These are phyloP conservation scores for Xylaria sp. DNA, from an alignment of 2,329 filamentous ascomycete genomes.

Conservation along the genomic window DNA sequence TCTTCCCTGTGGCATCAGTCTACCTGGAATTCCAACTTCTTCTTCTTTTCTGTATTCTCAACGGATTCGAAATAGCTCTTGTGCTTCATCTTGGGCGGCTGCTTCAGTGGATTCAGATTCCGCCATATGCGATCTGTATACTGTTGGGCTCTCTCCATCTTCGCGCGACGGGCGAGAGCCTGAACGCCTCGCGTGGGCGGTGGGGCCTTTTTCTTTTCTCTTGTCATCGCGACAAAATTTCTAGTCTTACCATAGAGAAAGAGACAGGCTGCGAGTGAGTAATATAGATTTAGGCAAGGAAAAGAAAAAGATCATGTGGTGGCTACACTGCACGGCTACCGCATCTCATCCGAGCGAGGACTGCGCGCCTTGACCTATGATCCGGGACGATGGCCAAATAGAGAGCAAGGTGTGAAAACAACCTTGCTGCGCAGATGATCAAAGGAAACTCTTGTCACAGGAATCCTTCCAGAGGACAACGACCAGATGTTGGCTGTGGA, in stretches of 20 bases:
- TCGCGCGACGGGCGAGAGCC: conserved; percentile 33
- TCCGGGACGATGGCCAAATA: conserved; percentile 17
- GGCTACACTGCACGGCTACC: conserved; percentile 33
- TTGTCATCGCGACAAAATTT: conserved; percentile 35
- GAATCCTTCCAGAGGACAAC: conserved; percentile 8
- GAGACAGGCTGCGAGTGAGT: conserved; percentile 14
- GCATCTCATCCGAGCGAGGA: conserved; percentile 28
- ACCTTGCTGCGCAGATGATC: conserved; percentile 13
- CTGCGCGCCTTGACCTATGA: conserved; percentile 26
- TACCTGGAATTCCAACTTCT: conserved; percentile 67
- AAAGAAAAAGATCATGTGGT: conserved; percentile 10
- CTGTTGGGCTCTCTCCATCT: conserved; percentile 33
- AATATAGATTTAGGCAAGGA: conserved; percentile 11
- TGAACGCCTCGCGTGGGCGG: conserved; percentile 29
- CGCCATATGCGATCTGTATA: conserved; percentile 34
- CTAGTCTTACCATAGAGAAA: conserved; percentile 40
- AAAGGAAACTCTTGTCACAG: conserved; percentile 25
- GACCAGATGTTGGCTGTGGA: conserved; percentile 2
- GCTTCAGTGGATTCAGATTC: conserved; percentile 36
- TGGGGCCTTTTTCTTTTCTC: conserved; percentile 38
- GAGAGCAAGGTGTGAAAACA: conserved; percentile 18
- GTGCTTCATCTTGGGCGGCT: conserved; percentile 54
- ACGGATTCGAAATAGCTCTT: conserved; percentile 66
- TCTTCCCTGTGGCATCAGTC: conserved; percentile 10
- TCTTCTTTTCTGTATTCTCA: conserved; percentile 66